These are phyloP conservation scores for Pyrrhoderma lamaoense DNA, from an alignment of 1,284 basidiomycete species.

Conservation along the genomic window DNA sequence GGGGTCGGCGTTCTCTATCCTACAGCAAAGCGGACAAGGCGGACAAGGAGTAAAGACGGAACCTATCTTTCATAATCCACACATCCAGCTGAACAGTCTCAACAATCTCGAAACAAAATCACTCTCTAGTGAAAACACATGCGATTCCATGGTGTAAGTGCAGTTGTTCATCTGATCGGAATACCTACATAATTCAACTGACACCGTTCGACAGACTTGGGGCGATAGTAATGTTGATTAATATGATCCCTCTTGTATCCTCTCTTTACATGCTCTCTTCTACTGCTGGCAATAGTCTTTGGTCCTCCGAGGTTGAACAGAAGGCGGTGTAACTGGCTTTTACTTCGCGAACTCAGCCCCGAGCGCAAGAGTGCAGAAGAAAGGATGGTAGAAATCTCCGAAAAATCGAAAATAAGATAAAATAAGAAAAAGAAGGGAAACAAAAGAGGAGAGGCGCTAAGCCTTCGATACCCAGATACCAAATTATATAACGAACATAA, in stretches of 20 bases:
- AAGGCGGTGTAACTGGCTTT: no score
- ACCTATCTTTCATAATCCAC: slow-evolving; percentile 55
- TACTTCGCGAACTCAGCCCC: no score
- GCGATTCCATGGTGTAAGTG: slow-evolving; percentile 40
- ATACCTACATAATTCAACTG: not conserved
- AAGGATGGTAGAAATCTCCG: no score
- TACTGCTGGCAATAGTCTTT: slow-evolving; percentile 64
- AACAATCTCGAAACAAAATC: slow-evolving; percentile 37
- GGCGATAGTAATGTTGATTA: slow-evolving; percentile 48
- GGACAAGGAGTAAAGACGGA: slow-evolving; percentile 45
- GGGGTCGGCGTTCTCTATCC: slow-evolving; percentile 55
- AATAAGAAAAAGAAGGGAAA: no score
- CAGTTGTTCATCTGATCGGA: not conserved
- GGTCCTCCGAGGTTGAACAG: slow-evolving; percentile 59
- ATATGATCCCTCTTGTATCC: slow-evolving; percentile 54
- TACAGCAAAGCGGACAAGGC: no score
- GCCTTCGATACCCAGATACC: no score
- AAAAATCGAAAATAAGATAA: no score
- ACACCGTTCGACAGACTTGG: slow-evolving; percentile 43
- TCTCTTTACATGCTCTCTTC: slow-evolving; percentile 48
- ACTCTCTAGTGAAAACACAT: slow-evolving; percentile 43
- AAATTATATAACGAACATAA: no score
- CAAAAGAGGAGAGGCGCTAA: no score
- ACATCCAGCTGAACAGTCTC: slow-evolving; percentile 63
- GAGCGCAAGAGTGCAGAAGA: no score